These are phyloP conservation scores for Eimeria tenella DNA, from an alignment of 169 alveolate genomes.

Conservation along the genomic window DNA sequence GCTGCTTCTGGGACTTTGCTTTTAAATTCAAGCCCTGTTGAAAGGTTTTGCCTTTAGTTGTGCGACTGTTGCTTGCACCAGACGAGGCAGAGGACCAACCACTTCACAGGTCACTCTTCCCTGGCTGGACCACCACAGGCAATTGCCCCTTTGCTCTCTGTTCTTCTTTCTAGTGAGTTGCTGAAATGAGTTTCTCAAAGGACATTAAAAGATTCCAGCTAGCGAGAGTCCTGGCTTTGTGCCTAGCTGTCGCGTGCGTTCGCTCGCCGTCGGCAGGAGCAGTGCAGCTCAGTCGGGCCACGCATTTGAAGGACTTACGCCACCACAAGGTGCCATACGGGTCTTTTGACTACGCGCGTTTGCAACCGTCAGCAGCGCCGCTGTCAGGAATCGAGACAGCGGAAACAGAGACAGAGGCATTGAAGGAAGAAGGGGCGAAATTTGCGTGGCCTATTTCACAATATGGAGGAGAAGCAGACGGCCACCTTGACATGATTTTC, in stretches of 20 bases:
- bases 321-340: not conserved
- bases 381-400: not conserved
- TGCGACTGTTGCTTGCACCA: not conserved
- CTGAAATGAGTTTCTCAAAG: not conserved
- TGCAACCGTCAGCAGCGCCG: not conserved
- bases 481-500: not conserved
- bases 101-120: slow-evolving; percentile 2
- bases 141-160: not conserved
- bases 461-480: not conserved
- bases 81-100: not conserved
- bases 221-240: not conserved
- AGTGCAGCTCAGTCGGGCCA: not conserved
- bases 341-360: not conserved
- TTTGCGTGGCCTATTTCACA: not conserved
- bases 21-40: not conserved
- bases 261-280: not conserved
- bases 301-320: no score
- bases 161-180: not conserved
- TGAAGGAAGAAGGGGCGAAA: not conserved
- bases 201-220: not conserved
- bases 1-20: not conserved
- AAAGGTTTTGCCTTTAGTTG: not conserved
- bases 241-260: not conserved
- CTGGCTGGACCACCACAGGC: not conserved
- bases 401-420: not conserved